phyloP scores from a whole-genome alignment of 768 basidiomycete genomes.

The Russula dissimulans region DNA sequence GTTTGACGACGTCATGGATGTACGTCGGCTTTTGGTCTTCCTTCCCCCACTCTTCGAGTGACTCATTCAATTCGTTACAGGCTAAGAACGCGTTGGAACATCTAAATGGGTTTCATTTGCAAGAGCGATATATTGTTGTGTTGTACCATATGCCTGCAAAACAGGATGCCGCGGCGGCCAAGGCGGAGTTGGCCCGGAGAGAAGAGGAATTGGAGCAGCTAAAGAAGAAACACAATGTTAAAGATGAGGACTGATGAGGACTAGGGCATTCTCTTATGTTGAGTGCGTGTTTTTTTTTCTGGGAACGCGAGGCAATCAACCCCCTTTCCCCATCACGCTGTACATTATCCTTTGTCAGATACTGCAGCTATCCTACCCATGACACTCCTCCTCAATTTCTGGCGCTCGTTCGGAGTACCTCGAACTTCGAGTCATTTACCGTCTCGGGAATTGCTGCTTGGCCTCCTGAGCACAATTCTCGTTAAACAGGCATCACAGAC shows the following conservation, averaged over 20 bases:
- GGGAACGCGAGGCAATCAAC: too few species aligned
- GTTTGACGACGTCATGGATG: constrained; percentile 94
- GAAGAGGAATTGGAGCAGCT: constrained; percentile 84
- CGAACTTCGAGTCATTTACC: too few species aligned
- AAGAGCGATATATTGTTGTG: constrained; percentile 97
- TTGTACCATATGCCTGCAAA: constrained; percentile 98
- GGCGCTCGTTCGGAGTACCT: too few species aligned
- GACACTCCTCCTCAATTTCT: too few species aligned
- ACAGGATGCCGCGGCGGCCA: constrained; percentile 87
- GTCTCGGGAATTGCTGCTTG: too few species aligned
- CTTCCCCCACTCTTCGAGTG: not conserved
- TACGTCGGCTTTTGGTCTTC: constrained; percentile 30
- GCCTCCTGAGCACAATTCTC: too few species aligned
- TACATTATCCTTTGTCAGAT: too few species aligned
- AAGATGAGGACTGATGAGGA: constrained; percentile 42
- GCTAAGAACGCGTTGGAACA: constrained; percentile 96
- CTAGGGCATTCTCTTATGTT: too few species aligned
- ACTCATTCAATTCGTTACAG: constrained; percentile 31
- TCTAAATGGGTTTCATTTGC: constrained; percentile 94
- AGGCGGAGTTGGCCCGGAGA: constrained; percentile 82
- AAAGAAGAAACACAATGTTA: constrained; percentile 79
- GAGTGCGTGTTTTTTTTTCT: too few species aligned
- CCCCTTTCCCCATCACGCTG: too few species aligned
- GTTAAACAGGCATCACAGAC: too few species aligned
- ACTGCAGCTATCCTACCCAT: too few species aligned